phyloP scores from a whole-genome alignment of 2,329 filamentous ascomycete species.

The Cercospora zeina region DNA sequence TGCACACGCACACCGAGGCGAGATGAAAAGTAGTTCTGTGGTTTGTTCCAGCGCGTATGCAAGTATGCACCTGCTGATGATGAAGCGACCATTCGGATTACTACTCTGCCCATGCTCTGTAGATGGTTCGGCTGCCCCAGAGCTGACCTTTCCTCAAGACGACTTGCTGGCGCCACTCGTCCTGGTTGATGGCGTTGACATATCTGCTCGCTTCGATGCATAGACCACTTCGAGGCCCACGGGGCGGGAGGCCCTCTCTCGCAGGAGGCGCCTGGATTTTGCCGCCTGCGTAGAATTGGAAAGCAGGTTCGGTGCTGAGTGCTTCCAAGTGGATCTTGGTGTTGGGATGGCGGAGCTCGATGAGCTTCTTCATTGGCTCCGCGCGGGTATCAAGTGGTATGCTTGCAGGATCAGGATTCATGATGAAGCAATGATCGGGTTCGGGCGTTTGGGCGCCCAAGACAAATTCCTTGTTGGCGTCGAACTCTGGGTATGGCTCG shows the following conservation, averaged over 20 bases:
- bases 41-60: no score
- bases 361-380: slow-evolving; percentile 64
- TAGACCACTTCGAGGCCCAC: slow-evolving; percentile 72
- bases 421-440: slow-evolving; percentile 88
- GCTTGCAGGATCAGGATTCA: slow-evolving; percentile 61
- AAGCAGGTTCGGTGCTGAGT: slow-evolving; percentile 87
- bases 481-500: slow-evolving; percentile 63
- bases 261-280: slow-evolving; percentile 73
- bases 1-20: no score
- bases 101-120: slow-evolving; percentile 74
- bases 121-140: slow-evolving; percentile 79
- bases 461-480: slow-evolving; percentile 66
- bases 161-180: slow-evolving; percentile 76
- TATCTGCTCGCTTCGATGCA: slow-evolving; percentile 91
- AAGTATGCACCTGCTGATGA: not conserved
- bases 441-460: slow-evolving; percentile 70
- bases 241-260: slow-evolving; percentile 59
- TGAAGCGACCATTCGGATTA: not conserved
- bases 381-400: slow-evolving; percentile 55
- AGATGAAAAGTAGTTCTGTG: no score
- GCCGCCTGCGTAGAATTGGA: slow-evolving; percentile 94
- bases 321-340: slow-evolving; percentile 82
- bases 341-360: slow-evolving; percentile 70
- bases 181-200: slow-evolving; percentile 82
- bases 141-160: slow-evolving; percentile 79